Percentiles rank a stretch among this genome's conserved stretches.
Conservation (phyloP, 129 eudicot species). For the Deinandra increscens region DNA sequence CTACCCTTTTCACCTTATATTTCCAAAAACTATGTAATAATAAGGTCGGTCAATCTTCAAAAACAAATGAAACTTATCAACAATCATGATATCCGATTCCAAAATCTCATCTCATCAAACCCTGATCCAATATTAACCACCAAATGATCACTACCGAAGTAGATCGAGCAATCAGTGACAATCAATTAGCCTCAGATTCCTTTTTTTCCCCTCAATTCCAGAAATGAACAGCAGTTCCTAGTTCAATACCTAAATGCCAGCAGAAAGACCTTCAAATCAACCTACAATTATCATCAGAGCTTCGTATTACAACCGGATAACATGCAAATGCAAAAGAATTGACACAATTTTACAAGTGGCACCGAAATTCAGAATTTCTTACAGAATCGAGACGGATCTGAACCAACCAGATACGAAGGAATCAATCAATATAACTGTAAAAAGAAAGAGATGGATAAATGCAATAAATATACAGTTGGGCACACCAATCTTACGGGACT, state of each 20-base stretch:
- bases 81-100: conserved; percentile 17
- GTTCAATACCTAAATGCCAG: conserved; percentile 32
- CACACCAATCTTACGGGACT: conserved; percentile 1
- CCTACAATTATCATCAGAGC: conserved; percentile 32
- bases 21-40: conserved; percentile 35
- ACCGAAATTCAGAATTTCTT: conserved; percentile 11
- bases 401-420: conserved; percentile 42
- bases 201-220: conserved; percentile 28
- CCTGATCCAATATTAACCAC: conserved; percentile 10
- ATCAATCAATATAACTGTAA: conserved; percentile 4
- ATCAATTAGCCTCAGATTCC: conserved; percentile 14
- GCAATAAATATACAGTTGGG: conserved; percentile 2
- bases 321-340: neutral
- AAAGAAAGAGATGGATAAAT: neutral
- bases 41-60: conserved; percentile 23
- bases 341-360: conserved; percentile 9
- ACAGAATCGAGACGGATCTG: conserved; percentile 33
- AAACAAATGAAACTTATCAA: conserved; percentile 35
- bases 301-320: conserved; percentile 9
- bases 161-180: conserved; percentile 23
- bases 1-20: conserved; percentile 42
- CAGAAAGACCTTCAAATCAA: conserved; percentile 28
- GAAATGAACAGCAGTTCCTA: neutral
- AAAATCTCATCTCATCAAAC: conserved; percentile 22
- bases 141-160: conserved; percentile 13